Conservation (phyloP, 345 rosid genomes). For the Viola odorata region DNA sequence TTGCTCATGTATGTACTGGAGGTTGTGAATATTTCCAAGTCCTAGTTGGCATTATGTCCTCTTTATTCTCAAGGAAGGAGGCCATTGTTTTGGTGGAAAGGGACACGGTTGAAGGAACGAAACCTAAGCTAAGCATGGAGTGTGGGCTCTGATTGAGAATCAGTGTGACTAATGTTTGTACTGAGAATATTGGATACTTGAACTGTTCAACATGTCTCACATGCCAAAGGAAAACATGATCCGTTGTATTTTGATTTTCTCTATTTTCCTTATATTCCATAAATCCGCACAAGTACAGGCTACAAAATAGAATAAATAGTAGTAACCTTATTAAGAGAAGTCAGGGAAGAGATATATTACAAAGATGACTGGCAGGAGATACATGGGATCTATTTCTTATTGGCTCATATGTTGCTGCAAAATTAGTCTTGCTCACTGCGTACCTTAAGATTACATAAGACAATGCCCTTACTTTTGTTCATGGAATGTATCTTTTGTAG, state of each 20-base stretch:
- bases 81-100: too few relatives aligned
- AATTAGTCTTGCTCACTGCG: background rate
- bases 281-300: background rate
- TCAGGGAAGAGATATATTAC: background rate
- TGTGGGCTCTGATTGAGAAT: too few relatives aligned
- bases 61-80: too few relatives aligned
- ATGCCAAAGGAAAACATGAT: background rate
- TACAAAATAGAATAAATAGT: slow-evolving; percentile 1
- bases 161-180: too few relatives aligned
- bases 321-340: background rate
- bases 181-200: too few relatives aligned
- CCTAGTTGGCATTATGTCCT: too few relatives aligned
- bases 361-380: slow-evolving; percentile 1
- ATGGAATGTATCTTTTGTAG: too few relatives aligned
- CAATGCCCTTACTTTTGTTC: too few relatives aligned
- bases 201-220: background rate
- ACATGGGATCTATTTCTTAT: background rate
- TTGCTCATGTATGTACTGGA: too few relatives aligned
- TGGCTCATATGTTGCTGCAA: background rate
- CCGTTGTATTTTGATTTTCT: background rate
- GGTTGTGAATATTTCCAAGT: too few relatives aligned
- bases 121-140: too few relatives aligned
- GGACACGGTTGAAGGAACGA: too few relatives aligned
- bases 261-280: background rate
- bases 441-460: background rate